A percentile compares a stretch with the other conserved stretches of the same genome.
Conservation (phyloP, 805 yeast species). For the Maudiozyma serrabonitensis region DNA sequence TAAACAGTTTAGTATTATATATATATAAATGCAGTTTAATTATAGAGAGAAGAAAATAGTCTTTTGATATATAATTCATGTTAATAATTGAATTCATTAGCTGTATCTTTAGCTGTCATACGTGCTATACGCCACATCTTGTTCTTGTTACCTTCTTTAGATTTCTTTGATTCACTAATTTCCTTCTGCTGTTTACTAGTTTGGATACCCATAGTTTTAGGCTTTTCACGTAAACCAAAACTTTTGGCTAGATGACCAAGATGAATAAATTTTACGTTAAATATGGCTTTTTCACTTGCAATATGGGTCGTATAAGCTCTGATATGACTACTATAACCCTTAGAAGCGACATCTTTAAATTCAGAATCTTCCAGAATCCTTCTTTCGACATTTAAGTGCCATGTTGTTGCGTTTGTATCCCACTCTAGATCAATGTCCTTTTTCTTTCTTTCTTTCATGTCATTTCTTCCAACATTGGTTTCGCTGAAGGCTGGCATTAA, state of each 20-base stretch:
- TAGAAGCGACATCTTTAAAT: conserved; percentile 57
- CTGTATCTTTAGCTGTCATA: conserved; percentile 50
- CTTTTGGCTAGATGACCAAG: conserved; percentile 93
- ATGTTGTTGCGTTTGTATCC: conserved; percentile 93
- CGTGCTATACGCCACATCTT: conserved; percentile 71
- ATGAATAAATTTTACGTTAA: conserved; percentile 76
- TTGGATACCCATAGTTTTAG: conserved; percentile 58
- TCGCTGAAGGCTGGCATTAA: conserved; percentile 30
- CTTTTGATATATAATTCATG: not conserved
- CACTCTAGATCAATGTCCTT: conserved; percentile 39
- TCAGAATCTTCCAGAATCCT: conserved; percentile 64
- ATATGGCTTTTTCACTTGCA: conserved; percentile 63
- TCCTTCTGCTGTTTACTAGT: conserved; percentile 18
- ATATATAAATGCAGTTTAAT: not conserved
- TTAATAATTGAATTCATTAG: conserved; percentile 61
- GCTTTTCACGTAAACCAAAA: conserved; percentile 91
- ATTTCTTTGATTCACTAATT: conserved; percentile 31
- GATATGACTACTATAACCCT: conserved; percentile 80
- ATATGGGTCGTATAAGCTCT: conserved; percentile 96
- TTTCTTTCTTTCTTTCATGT: conserved; percentile 27
- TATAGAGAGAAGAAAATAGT: not conserved
- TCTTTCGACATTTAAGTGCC: conserved; percentile 87
- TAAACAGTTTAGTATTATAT: conserved; percentile 2
- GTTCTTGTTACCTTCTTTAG: conserved; percentile 58
- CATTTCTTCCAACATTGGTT: conserved; percentile 27